These are phyloP conservation scores for Agroathelia rolfsii DNA, from an alignment of 1,284 basidiomycete genomes.

Conservation along the genomic window DNA sequence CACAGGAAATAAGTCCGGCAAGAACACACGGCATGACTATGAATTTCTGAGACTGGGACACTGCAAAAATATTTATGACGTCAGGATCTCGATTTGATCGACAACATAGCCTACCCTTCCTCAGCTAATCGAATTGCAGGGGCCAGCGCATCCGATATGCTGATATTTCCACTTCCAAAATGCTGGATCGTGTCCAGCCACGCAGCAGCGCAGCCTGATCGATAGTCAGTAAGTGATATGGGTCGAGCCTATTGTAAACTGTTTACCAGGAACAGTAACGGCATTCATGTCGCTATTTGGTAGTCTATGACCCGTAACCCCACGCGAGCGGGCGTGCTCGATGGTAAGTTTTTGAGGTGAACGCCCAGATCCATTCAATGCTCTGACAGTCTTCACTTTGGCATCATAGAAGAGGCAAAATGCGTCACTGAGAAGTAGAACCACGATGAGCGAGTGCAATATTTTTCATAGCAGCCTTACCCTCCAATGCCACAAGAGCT, in stretches of 20 bases:
- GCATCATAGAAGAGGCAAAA: conserved; percentile 91
- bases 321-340: conserved; percentile 62
- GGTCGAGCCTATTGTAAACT: too few relatives aligned
- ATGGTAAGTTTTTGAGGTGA: conserved; percentile 76
- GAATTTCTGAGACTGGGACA: conserved; percentile 74
- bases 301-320: conserved; percentile 59
- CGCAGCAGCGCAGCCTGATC: conserved; percentile 83
- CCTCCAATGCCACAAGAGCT: conserved; percentile 76
- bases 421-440: conserved; percentile 51
- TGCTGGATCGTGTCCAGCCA: conserved; percentile 85
- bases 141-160: conserved; percentile 70
- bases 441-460: conserved; percentile 1
- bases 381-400: conserved; percentile 69
- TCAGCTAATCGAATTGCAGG: conserved; percentile 83
- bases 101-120: conserved; percentile 62
- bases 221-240: too few relatives aligned
- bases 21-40: conserved; percentile 43
- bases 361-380: conserved; percentile 79
- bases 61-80: conserved; percentile 26
- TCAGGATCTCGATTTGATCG: not conserved
- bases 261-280: conserved; percentile 80
- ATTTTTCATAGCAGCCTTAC: too few relatives aligned
- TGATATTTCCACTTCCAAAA: conserved; percentile 78
- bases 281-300: conserved; percentile 73
- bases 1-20: not conserved